Conservation (phyloP, 2,329 filamentous ascomycete genomes). For the Calonectria fujianensis region DNA sequence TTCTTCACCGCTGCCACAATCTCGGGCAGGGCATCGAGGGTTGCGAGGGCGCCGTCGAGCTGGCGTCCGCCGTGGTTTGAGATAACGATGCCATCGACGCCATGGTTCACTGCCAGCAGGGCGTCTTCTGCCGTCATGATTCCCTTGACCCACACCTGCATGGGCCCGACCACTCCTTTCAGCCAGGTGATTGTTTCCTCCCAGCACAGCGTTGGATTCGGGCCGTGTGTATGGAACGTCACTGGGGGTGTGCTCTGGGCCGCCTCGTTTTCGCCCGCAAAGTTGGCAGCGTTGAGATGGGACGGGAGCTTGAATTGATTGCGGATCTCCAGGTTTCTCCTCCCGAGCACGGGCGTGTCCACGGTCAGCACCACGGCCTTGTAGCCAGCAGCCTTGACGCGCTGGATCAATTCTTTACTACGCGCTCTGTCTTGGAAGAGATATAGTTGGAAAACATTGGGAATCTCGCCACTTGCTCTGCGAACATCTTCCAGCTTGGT, state of each 20-base stretch:
- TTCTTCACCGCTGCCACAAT: conserved; percentile 13
- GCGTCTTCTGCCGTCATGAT: conserved; percentile 59
- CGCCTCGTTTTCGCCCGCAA: not conserved
- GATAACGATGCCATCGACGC: conserved; percentile 56
- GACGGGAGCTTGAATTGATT: conserved; percentile 35
- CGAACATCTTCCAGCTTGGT: conserved; percentile 43
- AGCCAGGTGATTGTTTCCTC: conserved; percentile 14
- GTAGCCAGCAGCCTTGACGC: conserved; percentile 38
- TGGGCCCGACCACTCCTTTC: not conserved
- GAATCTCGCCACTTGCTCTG: conserved; percentile 59
- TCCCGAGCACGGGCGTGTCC: conserved; percentile 50
- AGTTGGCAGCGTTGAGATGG: conserved; percentile 4
- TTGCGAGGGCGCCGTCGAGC: conserved; percentile 59
- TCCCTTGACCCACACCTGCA: conserved; percentile 49
- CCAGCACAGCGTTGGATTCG: conserved; percentile 8
- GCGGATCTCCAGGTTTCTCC: conserved; percentile 44
- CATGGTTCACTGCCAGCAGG: conserved; percentile 52
- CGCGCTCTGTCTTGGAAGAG: conserved; percentile 15
- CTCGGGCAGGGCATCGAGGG: conserved; percentile 5
- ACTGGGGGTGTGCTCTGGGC: not conserved
- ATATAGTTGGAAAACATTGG: conserved; percentile 17
- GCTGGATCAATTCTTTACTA: conserved; percentile 11
- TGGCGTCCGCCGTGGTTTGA: conserved; percentile 64
- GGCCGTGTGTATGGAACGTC: conserved; percentile 7
- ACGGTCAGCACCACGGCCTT: conserved; percentile 54